Evolutionary conservation across 441 rosid species (phyloP).

Genomic region (Pelargonium fulgidum): DNA sequence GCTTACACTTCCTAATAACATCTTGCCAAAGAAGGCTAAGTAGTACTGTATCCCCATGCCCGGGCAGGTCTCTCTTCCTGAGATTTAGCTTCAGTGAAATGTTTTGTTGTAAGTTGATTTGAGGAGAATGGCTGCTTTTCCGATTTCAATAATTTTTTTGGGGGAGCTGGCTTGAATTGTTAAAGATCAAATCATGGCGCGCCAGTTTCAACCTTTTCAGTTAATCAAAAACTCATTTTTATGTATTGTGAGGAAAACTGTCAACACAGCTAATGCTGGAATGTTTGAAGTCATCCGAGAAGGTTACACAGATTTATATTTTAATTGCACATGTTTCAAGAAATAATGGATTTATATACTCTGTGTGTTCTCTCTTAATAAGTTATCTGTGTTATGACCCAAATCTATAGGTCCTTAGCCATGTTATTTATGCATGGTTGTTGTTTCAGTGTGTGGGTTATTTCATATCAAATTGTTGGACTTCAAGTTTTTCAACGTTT

Average conservation of each 20-base stretch:
- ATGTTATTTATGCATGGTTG: too few species aligned
- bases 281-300: neutral
- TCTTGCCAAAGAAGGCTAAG: constrained; percentile 2
- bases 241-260: neutral
- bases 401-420: too few species aligned
- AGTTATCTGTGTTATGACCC: too few species aligned
- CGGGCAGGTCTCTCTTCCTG: constrained; percentile 4
- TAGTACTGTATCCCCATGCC: neutral
- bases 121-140: neutral
- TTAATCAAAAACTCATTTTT: neutral
- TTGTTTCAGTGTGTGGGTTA: too few species aligned
- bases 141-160: constrained; percentile 1
- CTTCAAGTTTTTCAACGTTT: too few species aligned
- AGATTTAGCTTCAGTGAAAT: neutral
- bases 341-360: neutral
- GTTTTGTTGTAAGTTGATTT: constrained; percentile 4
- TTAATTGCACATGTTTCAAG: neutral
- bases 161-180: neutral
- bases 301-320: neutral
- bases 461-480: too few species aligned
- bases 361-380: neutral
- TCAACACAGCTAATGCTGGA: neutral
- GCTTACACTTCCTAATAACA: neutral
- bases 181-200: too few species aligned
- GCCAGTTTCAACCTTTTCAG: neutral